phyloP scores from a whole-genome alignment of 78 protist genomes.

The Pigoraptor vietnamica region DNA sequence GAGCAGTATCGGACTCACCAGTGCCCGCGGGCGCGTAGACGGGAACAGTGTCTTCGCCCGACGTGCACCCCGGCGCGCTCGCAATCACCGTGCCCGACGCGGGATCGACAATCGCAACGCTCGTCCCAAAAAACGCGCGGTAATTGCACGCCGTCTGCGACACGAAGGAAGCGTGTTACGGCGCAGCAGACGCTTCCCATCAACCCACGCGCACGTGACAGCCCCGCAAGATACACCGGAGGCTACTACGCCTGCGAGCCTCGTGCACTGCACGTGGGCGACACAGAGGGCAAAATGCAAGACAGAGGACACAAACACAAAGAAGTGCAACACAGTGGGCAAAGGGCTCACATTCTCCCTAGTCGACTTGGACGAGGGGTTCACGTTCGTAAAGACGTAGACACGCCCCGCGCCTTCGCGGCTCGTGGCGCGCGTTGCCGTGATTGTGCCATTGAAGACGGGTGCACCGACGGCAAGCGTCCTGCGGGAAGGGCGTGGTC shows the following conservation, averaged over 20 bases:
- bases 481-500: no score
- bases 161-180: background rate
- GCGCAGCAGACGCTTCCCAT: no score
- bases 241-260: no score
- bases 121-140: background rate
- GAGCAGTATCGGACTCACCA: background rate
- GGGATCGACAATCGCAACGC: background rate
- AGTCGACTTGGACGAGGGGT: background rate
- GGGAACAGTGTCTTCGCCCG: background rate
- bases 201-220: no score
- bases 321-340: background rate
- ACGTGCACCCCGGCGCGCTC: background rate
- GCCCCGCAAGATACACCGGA: no score
- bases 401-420: background rate
- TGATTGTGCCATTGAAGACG: background rate
- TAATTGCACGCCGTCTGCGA: background rate
- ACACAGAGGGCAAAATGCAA: background rate
- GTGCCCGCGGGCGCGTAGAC: background rate
- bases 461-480: background rate
- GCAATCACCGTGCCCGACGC: background rate
- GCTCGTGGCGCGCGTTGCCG: background rate
- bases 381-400: background rate
- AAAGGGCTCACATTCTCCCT: background rate
- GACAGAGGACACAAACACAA: background rate
- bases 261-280: no score